These are phyloP conservation scores for Scleroderma citrinum DNA, from an alignment of 768 basidiomycete genomes.

Conservation along the genomic window DNA sequence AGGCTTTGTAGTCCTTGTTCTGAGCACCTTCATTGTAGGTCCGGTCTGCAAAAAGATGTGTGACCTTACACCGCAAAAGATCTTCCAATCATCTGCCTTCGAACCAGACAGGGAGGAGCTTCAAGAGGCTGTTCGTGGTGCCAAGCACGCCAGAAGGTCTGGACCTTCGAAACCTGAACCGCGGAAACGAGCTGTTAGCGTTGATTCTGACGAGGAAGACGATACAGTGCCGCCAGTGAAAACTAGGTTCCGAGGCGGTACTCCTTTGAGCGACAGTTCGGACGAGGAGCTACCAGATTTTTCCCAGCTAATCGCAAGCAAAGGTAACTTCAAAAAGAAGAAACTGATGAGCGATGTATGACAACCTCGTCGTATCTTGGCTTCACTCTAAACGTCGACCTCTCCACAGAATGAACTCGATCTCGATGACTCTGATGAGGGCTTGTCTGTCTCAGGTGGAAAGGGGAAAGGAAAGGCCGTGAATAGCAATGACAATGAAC, in stretches of 20 bases:
- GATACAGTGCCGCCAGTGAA: not conserved
- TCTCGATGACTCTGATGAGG: conserved; percentile 22
- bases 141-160: conserved; percentile 20
- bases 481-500: conserved; percentile 22
- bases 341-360: not conserved
- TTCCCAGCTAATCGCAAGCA: conserved; percentile 33
- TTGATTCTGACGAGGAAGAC: conserved; percentile 8
- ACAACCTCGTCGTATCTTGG: not conserved
- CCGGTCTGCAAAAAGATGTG: conserved; percentile 65
- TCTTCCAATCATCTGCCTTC: conserved; percentile 64
- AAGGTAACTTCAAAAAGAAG: conserved; percentile 20
- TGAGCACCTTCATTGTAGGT: conserved; percentile 31
- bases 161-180: conserved; percentile 1
- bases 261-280: conserved; percentile 33
- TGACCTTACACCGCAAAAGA: conserved; percentile 41
- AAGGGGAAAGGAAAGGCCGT: conserved; percentile 26
- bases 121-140: conserved; percentile 30
- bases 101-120: conserved; percentile 61
- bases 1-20: not conserved
- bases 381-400: conserved; percentile 9
- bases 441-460: conserved; percentile 11
- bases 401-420: conserved; percentile 18
- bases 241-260: conserved; percentile 8
- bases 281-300: conserved; percentile 53
- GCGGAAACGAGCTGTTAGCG: conserved; percentile 4